Evolutionary conservation across 2,329 filamentous ascomycete species (phyloP), one percentile per base, ranked within the genome.

Genomic region (Botryotinia convoluta): DNA sequence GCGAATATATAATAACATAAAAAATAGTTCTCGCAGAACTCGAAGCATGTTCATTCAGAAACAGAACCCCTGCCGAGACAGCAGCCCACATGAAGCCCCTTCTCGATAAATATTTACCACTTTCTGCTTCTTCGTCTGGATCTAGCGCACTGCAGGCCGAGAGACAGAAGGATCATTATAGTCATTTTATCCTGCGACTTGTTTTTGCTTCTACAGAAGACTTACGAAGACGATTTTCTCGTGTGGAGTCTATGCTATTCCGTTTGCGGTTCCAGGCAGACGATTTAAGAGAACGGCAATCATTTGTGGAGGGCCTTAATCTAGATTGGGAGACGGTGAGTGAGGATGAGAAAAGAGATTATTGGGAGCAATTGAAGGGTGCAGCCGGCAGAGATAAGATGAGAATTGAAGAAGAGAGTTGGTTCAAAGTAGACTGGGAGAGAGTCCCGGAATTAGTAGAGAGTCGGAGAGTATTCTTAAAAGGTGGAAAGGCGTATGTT

Each of bases 351-450:
- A 94, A 89, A 87, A 88, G 74, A 39, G 68, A 75, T 22, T 76
- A 75, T 71, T 75, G 77, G 18, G 78, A 81, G 20, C 77, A 82
- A 48, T 74, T 83, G 61, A 77, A 78, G 54, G 81, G 79, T 35
- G 81, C 80, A 1, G 77, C 76, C 26, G 80, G 80, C n/a, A 76
- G 79, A 18, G 79, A 71, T 62, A 75, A 75, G 65, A 85, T 83
- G 76, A 84, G 82, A 74, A 83, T 86, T 9, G 94, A 97, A 26
- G 93, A 97, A 60, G 93, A 96, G 79, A 90, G 86, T 39, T 99
- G 94, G 92, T 97, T 97, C 86, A 98, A 98, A 84, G 94, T 98
- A 1, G 94, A 98, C 79, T 99, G 95, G 94, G 92, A 94, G 81
- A 89, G 91, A 48, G 96, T 99, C 1, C 94, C 95, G 0, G 95